These are phyloP conservation scores for Fusarium palustre DNA, from an alignment of 2,329 filamentous ascomycete genomes.

Conservation along the genomic window DNA sequence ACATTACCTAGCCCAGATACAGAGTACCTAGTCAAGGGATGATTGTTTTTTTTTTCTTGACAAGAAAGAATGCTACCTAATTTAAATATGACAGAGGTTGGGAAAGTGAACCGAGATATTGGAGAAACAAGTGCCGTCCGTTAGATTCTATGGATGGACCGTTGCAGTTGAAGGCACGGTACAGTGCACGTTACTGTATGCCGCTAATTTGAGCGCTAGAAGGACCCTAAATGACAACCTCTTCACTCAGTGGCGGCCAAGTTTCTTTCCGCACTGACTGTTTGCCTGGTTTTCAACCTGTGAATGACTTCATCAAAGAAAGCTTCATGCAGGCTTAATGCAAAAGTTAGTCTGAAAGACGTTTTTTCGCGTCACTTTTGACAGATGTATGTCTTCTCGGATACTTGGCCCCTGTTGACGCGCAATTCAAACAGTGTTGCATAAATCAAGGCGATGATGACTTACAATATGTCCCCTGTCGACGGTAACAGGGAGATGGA, in stretches of 20 bases:
- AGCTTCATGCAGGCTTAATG: background rate
- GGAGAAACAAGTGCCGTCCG: slow-evolving; percentile 46
- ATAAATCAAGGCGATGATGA: slow-evolving; percentile 18
- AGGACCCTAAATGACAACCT: slow-evolving; percentile 18
- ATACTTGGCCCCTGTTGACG: slow-evolving; percentile 6
- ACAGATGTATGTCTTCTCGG: background rate
- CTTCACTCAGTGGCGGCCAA: slow-evolving; percentile 18
- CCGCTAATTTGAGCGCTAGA: slow-evolving; percentile 25
- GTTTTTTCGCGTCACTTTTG: slow-evolving; percentile 9
- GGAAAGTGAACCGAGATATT: slow-evolving; percentile 42
- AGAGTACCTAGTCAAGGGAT: slow-evolving; percentile 18
- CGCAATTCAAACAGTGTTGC: slow-evolving; percentile 8
- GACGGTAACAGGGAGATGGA: slow-evolving; percentile 11
- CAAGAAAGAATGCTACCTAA: slow-evolving; percentile 42
- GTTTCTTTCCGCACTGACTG: slow-evolving; percentile 7
- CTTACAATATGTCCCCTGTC: slow-evolving; percentile 31
- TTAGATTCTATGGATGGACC: slow-evolving; percentile 25
- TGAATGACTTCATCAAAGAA: slow-evolving; percentile 27
- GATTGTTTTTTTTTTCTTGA: background rate
- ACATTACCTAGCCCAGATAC: background rate
- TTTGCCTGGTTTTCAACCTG: slow-evolving; percentile 6
- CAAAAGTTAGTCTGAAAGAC: background rate
- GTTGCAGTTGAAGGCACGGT: slow-evolving; percentile 19
- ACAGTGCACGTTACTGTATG: slow-evolving; percentile 40
- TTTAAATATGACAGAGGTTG: slow-evolving; percentile 32